Percentiles rank a stretch among this genome's conserved stretches.
These are phyloP conservation scores for Rhynchosporium graminicola DNA, from an alignment of 2,329 filamentous ascomycete species.

Conservation along the genomic window DNA sequence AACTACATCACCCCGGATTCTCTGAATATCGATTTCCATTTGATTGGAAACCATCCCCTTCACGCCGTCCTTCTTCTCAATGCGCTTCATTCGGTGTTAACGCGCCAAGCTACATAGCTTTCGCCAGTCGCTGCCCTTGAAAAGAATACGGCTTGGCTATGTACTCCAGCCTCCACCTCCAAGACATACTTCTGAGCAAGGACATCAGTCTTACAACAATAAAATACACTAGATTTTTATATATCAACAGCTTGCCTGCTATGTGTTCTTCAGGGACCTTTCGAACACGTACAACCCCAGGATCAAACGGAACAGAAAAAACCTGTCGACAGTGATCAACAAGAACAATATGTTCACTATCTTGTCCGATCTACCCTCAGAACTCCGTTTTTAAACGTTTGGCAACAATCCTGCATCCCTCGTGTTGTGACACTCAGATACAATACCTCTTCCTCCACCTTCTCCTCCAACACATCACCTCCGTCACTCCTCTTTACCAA, in stretches of 20 bases:
- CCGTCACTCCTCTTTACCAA: conserved; percentile 47
- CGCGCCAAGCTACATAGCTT: neutral
- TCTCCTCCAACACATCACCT: conserved; percentile 43
- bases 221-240: too few relatives aligned
- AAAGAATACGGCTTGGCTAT: conserved; percentile 1
- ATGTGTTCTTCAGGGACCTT: conserved; percentile 1
- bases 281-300: neutral
- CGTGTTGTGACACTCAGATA: conserved; percentile 42
- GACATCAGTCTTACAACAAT: neutral
- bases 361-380: conserved; percentile 35
- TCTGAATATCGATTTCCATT: conserved; percentile 4
- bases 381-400: conserved; percentile 38
- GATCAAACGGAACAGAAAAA: conserved; percentile 14
- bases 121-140: neutral
- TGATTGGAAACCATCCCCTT: neutral
- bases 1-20: conserved; percentile 10
- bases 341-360: conserved; percentile 28
- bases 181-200: conserved; percentile 7
- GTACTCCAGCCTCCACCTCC: conserved; percentile 5
- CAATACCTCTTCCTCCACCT: conserved; percentile 42
- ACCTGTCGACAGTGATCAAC: conserved; percentile 12
- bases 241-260: neutral
- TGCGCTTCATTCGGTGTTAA: neutral
- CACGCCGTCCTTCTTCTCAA: neutral
- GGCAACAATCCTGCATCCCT: conserved; percentile 31